These are phyloP conservation scores for Fusarium zealandicum DNA, from an alignment of 2,329 filamentous ascomycete genomes.

Conservation along the genomic window DNA sequence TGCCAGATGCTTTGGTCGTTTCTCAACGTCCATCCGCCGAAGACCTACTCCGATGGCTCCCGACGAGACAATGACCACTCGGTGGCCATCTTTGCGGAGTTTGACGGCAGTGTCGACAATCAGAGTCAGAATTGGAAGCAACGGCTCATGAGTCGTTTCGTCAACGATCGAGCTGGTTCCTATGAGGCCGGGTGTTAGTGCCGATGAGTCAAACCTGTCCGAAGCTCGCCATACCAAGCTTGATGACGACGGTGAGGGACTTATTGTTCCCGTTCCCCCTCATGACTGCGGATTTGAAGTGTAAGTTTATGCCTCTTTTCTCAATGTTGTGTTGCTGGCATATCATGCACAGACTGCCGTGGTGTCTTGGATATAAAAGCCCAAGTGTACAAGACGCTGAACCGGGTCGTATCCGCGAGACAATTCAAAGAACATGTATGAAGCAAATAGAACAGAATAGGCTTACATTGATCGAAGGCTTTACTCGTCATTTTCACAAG, in stretches of 20 bases:
- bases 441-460: slow-evolving; percentile 19
- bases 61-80: slow-evolving; percentile 94
- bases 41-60: slow-evolving; percentile 95
- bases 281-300: slow-evolving; percentile 58
- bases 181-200: slow-evolving; percentile 50
- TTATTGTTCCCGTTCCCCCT: slow-evolving; percentile 60
- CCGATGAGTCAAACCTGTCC: slow-evolving; percentile 16
- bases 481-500: slow-evolving; percentile 41
- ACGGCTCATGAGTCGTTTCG: slow-evolving; percentile 91
- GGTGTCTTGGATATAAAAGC: slow-evolving; percentile 4
- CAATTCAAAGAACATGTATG: slow-evolving; percentile 19
- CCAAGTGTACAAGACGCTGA: slow-evolving; percentile 7
- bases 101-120: slow-evolving; percentile 95
- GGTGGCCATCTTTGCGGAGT: slow-evolving; percentile 88
- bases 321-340: slow-evolving; percentile 2
- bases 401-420: slow-evolving; percentile 18
- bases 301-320: slow-evolving; percentile 48
- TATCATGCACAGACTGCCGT: slow-evolving; percentile 11
- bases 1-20: slow-evolving; percentile 87
- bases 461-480: slow-evolving; percentile 38
- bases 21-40: slow-evolving; percentile 85
- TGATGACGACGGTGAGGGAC: slow-evolving; percentile 72
- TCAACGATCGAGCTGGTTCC: slow-evolving; percentile 99
- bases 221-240: slow-evolving; percentile 70
- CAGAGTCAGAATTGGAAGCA: slow-evolving; percentile 86